Conservation (phyloP, 2,329 filamentous ascomycete genomes). For the Aciculosporium take region DNA sequence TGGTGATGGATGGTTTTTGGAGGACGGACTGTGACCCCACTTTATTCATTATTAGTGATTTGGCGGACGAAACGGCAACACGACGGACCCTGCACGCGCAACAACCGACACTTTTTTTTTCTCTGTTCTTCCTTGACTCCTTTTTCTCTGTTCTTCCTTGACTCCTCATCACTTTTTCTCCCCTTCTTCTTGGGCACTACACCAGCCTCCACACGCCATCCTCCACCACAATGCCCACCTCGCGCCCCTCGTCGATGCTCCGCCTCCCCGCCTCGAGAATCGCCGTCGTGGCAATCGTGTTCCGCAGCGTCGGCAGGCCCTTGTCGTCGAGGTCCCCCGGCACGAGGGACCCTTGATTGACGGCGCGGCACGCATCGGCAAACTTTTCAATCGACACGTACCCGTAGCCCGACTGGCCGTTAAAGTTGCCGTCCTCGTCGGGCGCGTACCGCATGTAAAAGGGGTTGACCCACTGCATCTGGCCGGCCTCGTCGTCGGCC, state of each 20-base stretch:
- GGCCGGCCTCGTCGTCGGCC: constrained; percentile 59
- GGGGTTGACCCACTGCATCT: constrained; percentile 79
- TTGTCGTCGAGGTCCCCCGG: constrained; percentile 67
- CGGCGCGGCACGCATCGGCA: constrained; percentile 65
- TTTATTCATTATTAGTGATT: no score
- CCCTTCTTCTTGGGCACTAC: no score
- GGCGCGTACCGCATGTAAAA: constrained; percentile 94
- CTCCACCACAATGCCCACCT: constrained; percentile 58
- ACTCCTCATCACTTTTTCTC: no score
- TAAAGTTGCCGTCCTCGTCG: constrained; percentile 89
- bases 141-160: no score
- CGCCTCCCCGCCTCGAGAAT: constrained; percentile 77
- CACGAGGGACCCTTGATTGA: constrained; percentile 64
- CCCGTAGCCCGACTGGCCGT: constrained; percentile 79
- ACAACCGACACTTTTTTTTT: no score
- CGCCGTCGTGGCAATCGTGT: constrained; percentile 82
- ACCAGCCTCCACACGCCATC: constrained; percentile 54
- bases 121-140: no score
- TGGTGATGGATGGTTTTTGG: no score
- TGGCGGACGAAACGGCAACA: no score
- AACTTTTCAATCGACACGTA: constrained; percentile 96
- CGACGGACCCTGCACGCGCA: no score
- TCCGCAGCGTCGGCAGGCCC: constrained; percentile 69
- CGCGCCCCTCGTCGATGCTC: constrained; percentile 69
- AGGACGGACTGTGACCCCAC: no score